These are phyloP conservation scores for Phyllosticta citrichinensis DNA, from an alignment of 2,329 filamentous ascomycete genomes.

Conservation along the genomic window DNA sequence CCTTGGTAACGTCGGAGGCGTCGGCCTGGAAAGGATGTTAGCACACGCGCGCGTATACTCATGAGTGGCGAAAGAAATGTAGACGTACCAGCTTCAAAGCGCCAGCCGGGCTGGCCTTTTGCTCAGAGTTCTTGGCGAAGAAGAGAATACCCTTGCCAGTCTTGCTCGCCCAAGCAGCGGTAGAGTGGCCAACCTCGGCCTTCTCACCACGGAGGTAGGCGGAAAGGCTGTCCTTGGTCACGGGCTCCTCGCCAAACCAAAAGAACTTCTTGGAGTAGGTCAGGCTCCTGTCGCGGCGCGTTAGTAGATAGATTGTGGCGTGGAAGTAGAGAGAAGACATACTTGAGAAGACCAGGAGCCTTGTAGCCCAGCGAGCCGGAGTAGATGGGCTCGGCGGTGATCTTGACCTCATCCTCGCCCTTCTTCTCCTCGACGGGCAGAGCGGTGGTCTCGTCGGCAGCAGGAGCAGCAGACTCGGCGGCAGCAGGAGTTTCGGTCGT, in stretches of 20 bases:
- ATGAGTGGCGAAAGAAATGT: neutral
- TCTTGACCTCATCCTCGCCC: conserved; percentile 32
- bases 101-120: conserved; percentile 71
- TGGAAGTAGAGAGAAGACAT: conserved; percentile 30
- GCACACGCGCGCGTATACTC: conserved; percentile 3
- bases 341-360: conserved; percentile 83
- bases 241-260: conserved; percentile 51
- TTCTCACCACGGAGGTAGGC: conserved; percentile 84
- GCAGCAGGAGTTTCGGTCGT: conserved; percentile 21
- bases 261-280: conserved; percentile 91
- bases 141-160: conserved; percentile 94
- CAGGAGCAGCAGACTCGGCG: conserved; percentile 24
- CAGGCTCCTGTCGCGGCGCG: conserved; percentile 54
- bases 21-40: conserved; percentile 45
- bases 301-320: neutral
- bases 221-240: conserved; percentile 63
- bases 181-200: conserved; percentile 65
- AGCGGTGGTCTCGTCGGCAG: conserved; percentile 30
- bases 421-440: conserved; percentile 17
- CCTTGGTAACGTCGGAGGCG: conserved; percentile 61
- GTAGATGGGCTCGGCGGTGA: conserved; percentile 55
- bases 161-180: conserved; percentile 80
- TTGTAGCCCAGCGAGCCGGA: conserved; percentile 87
- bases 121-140: conserved; percentile 71
- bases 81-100: conserved; percentile 73